These are phyloP conservation scores for Ceratocystis papillata DNA, from an alignment of 2,329 filamentous ascomycete species.

Conservation along the genomic window DNA sequence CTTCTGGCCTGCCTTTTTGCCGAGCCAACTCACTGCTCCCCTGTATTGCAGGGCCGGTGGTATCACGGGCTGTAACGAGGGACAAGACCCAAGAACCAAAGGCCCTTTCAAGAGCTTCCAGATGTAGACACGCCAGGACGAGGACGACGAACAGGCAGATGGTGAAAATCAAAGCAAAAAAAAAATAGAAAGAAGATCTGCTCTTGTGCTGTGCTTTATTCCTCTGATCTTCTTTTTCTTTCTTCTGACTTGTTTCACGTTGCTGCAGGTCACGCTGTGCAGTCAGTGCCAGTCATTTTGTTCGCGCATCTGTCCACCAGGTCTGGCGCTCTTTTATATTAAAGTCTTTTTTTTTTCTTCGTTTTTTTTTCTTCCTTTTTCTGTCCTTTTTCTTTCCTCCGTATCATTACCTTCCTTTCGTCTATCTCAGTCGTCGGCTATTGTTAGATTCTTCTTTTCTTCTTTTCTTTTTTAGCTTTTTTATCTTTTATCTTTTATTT, in stretches of 20 bases:
- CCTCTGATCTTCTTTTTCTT: neutral
- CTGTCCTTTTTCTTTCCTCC: neutral
- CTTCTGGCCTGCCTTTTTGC: neutral
- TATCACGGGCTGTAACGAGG: constrained; percentile 6
- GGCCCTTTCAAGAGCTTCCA: too few relatives aligned
- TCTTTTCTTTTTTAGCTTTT: neutral
- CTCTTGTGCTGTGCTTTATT: neutral
- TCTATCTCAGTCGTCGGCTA: neutral
- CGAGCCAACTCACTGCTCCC: neutral
- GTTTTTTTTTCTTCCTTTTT: neutral
- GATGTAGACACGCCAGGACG: too few relatives aligned
- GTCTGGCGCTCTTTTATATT: constrained; percentile 1
- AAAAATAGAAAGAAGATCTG: neutral
- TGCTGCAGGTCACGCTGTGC: neutral
- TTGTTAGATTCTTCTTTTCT: constrained; percentile 3
- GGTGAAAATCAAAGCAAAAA: neutral
- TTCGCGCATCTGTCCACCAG: neutral
- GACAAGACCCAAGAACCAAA: neutral
- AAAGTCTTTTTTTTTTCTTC: neutral
- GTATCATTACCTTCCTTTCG: neutral
- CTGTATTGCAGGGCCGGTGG: constrained; percentile 1
- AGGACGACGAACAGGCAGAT: neutral
- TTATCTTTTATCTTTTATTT: constrained; percentile 3
- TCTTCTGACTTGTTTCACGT: constrained; percentile 10
- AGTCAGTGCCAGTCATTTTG: neutral